These are phyloP conservation scores for Tetracentron sinense DNA, from an alignment of 164 flowering plant genomes.

Conservation along the genomic window DNA sequence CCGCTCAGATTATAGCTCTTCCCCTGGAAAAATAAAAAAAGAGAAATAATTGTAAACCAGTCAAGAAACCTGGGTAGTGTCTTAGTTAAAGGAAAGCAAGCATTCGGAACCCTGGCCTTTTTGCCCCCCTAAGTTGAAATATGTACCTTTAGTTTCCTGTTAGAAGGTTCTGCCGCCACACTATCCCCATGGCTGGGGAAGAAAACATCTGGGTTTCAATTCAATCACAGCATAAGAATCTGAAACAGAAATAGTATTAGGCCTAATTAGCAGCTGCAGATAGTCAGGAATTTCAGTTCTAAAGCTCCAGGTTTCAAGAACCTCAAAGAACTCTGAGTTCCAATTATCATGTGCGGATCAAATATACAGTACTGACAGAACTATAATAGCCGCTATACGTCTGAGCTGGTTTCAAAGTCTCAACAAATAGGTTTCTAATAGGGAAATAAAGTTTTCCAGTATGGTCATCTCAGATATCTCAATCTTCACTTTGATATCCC, in stretches of 20 bases:
- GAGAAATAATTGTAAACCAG: neutral
- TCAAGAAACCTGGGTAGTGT: neutral
- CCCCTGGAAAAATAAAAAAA: slow-evolving; percentile 7
- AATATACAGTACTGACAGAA: too few species aligned
- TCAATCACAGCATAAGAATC: neutral
- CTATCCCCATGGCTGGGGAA: neutral
- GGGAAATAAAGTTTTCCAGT: too few species aligned
- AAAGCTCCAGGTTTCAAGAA: too few species aligned
- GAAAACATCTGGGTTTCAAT: neutral
- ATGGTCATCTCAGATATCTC: too few species aligned
- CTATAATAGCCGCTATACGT: too few species aligned
- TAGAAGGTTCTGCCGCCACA: slow-evolving; percentile 1
- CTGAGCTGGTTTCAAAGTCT: too few species aligned
- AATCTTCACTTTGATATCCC: too few species aligned
- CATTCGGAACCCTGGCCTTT: neutral
- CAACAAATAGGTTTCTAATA: too few species aligned
- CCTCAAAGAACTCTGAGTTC: too few species aligned
- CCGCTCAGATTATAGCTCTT: slow-evolving; percentile 11
- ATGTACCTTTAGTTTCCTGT: slow-evolving; percentile 36
- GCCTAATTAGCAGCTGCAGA: neutral
- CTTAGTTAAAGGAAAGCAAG: neutral
- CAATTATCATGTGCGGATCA: too few species aligned
- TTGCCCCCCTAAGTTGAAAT: neutral
- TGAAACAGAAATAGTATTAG: too few species aligned
- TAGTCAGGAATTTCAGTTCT: neutral